A percentile compares a stretch with the other conserved stretches of the same genome.
Conservation (phyloP, 1,284 basidiomycete genomes). For the Stygiomarasmius scandens region DNA sequence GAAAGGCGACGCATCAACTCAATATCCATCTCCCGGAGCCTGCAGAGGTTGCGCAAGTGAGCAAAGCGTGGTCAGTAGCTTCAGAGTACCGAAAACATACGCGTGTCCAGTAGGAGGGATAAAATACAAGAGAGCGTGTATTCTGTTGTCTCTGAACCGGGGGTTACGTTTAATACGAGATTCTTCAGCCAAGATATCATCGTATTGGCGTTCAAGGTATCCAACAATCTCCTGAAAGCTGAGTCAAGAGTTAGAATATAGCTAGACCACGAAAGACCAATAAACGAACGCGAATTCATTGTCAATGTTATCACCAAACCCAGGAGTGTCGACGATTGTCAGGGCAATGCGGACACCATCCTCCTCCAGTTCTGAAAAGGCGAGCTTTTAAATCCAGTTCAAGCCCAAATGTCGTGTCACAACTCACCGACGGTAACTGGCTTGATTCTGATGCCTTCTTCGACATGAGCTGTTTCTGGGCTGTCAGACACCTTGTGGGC, state of each 20-base stretch:
- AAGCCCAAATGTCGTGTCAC: slow-evolving; percentile 20
- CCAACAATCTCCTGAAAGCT: slow-evolving; percentile 97
- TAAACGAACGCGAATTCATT: slow-evolving; percentile 92
- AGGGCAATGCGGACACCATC: slow-evolving; percentile 98
- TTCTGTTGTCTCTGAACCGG: slow-evolving; percentile 96
- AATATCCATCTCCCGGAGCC: slow-evolving; percentile 98
- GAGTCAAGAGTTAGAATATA: slow-evolving; percentile 5
- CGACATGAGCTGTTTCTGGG: slow-evolving; percentile 89
- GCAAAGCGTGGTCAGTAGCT: neutral
- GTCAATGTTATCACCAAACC: slow-evolving; percentile 99
- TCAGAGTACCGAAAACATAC: slow-evolving; percentile 39
- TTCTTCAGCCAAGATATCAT: slow-evolving; percentile 98
- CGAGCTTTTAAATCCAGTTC: neutral
- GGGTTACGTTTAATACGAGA: slow-evolving; percentile 99
- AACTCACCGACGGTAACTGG: slow-evolving; percentile 89
- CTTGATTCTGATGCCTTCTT: slow-evolving; percentile 95
- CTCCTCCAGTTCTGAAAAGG: slow-evolving; percentile 86
- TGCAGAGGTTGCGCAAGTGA: slow-evolving; percentile 32
- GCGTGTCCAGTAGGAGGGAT: slow-evolving; percentile 81
- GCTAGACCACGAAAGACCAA: slow-evolving; percentile 3
- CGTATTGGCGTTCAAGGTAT: slow-evolving; percentile 98
- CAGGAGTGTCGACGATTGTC: slow-evolving; percentile 98
- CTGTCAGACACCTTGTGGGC: slow-evolving; percentile 85
- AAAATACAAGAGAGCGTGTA: slow-evolving; percentile 97
- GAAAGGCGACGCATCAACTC: slow-evolving; percentile 97